Percentiles rank a stretch among this genome's conserved stretches.
phyloP scores from a whole-genome alignment of 2,329 filamentous ascomycete genomes.

The Trichoderma breve region DNA sequence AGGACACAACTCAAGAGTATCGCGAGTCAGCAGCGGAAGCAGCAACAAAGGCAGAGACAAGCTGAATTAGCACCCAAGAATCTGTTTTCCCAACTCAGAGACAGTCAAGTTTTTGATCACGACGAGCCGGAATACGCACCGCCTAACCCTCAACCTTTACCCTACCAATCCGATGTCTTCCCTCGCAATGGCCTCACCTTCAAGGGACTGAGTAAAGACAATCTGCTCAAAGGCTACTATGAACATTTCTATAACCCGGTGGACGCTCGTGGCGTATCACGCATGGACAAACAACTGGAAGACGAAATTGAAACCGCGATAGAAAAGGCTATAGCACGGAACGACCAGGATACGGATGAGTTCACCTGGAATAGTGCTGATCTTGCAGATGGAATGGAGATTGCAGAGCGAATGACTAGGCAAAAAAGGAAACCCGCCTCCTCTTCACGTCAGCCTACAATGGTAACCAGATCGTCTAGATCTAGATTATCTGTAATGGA shows the following conservation, averaged over 20 bases:
- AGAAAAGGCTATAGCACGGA: conserved; percentile 62
- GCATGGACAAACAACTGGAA: conserved; percentile 59
- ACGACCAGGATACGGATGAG: conserved; percentile 63
- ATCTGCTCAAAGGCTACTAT: conserved; percentile 61
- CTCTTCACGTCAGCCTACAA: conserved; percentile 38
- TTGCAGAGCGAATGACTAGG: not conserved
- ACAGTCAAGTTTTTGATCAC: conserved; percentile 46
- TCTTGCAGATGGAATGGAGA: conserved; percentile 41
- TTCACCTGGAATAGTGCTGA: conserved; percentile 60
- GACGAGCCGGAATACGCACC: conserved; percentile 90
- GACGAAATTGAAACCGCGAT: conserved; percentile 50
- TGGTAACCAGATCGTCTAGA: conserved; percentile 37
- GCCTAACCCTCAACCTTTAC: conserved; percentile 63
- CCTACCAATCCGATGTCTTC: conserved; percentile 69
- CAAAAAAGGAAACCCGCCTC: not conserved
- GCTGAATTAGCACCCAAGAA: conserved; percentile 55
- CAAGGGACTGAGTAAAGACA: conserved; percentile 56
- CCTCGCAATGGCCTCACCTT: conserved; percentile 57
- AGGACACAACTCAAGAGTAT: conserved; percentile 62
- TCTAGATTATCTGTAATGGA: not conserved
- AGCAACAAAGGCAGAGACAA: conserved; percentile 56
- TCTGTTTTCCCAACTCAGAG: conserved; percentile 60
- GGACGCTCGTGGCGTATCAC: conserved; percentile 65
- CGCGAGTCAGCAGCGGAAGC: conserved; percentile 58
- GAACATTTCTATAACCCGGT: conserved; percentile 60